Evolutionary conservation across 2,329 filamentous ascomycete species (phyloP).

Genomic region (Penicillium sp.): DNA sequence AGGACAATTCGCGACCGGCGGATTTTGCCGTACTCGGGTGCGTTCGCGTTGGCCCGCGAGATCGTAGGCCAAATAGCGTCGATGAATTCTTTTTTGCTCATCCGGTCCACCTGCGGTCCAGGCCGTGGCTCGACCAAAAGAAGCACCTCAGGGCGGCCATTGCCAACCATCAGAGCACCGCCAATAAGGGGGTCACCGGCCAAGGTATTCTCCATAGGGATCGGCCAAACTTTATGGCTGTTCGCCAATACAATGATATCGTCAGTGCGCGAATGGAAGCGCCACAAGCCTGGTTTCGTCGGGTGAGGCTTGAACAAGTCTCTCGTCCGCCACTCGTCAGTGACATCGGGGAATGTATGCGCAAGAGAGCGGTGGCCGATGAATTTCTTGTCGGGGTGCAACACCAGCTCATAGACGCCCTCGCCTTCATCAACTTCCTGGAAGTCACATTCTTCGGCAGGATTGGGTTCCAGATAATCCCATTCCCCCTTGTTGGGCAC

Average conservation of each 20-base stretch:
- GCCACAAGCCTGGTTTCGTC: slow-evolving; percentile 23
- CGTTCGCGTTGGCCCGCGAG: slow-evolving; percentile 16
- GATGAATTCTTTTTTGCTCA: slow-evolving; percentile 25
- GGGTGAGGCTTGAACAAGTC: slow-evolving; percentile 31
- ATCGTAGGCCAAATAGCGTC: slow-evolving; percentile 23
- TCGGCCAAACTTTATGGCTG: slow-evolving; percentile 21
- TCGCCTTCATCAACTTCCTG: slow-evolving; percentile 20
- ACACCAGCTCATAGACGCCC: slow-evolving; percentile 18
- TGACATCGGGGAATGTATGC: slow-evolving; percentile 27
- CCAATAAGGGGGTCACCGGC: slow-evolving; percentile 14
- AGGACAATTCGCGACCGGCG: slow-evolving; percentile 21
- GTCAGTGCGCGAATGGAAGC: slow-evolving; percentile 19
- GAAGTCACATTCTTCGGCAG: slow-evolving; percentile 20
- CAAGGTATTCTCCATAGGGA: slow-evolving; percentile 24
- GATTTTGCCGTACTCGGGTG: slow-evolving; percentile 20
- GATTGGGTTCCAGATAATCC: slow-evolving; percentile 19
- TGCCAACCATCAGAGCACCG: slow-evolving; percentile 23
- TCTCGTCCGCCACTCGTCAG: slow-evolving; percentile 24
- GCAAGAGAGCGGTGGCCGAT: slow-evolving; percentile 13
- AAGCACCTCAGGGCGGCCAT: slow-evolving; percentile 20
- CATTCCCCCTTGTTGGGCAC: slow-evolving; percentile 18
- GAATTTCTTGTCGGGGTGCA: slow-evolving; percentile 18
- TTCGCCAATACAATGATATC: slow-evolving; percentile 22
- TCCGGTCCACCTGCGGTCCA: slow-evolving; percentile 13
- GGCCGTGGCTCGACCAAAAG: slow-evolving; percentile 23